Conservation (phyloP, 805 yeast genomes). For the Debaryomyces tyrocola region DNA sequence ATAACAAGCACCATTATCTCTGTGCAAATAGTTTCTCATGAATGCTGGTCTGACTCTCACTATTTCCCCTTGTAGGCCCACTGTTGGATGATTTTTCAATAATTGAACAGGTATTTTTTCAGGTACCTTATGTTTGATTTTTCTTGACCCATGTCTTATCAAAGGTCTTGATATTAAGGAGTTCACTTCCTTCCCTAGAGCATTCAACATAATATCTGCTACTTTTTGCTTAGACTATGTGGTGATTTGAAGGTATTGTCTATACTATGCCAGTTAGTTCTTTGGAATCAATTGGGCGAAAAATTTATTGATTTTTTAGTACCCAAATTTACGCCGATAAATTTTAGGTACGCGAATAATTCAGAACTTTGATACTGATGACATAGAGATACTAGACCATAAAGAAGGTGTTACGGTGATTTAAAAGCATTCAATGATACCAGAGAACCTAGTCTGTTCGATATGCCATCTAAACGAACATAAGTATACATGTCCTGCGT, state of each 20-base stretch:
- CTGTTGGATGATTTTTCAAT: slow-evolving; percentile 60
- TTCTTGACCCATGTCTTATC: neutral
- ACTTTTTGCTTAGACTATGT: neutral
- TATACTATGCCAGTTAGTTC: neutral
- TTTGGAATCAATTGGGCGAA: neutral
- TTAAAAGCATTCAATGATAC: slow-evolving; percentile 1
- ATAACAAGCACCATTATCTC: slow-evolving; percentile 72
- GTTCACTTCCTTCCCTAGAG: neutral
- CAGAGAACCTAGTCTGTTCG: slow-evolving; percentile 19
- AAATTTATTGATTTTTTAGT: slow-evolving; percentile 2
- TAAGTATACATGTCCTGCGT: slow-evolving; percentile 83
- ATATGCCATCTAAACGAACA: slow-evolving; percentile 37
- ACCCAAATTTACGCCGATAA: neutral
- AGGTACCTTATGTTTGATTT: slow-evolving; percentile 4
- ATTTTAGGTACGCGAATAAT: neutral
- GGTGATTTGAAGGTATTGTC: too few relatives aligned
- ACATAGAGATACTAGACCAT: neutral
- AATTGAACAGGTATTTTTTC: slow-evolving; percentile 68
- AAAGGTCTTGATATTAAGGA: neutral
- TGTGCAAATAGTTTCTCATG: slow-evolving; percentile 79
- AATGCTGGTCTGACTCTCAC: slow-evolving; percentile 72
- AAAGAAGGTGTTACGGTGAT: neutral
- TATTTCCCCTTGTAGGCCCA: slow-evolving; percentile 73
- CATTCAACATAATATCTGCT: neutral
- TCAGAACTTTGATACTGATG: slow-evolving; percentile 1